Evolutionary conservation across 2,329 filamentous ascomycete genomes (phyloP).

Genomic region (Ophiobolus disseminans): DNA sequence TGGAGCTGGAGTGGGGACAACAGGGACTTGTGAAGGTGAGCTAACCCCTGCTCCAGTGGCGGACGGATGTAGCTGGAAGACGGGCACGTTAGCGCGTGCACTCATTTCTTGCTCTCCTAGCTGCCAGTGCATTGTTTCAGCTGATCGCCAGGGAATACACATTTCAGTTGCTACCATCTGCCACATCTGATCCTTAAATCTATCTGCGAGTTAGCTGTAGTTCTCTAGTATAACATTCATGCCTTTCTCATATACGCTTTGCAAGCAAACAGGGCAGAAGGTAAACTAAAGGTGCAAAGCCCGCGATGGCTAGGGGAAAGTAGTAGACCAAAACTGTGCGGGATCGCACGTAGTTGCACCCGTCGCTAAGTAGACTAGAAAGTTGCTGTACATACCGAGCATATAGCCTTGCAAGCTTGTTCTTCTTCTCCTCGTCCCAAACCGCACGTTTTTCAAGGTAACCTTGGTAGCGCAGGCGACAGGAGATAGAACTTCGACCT

Average conservation of each 20-base stretch:
- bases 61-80: conserved; percentile 67
- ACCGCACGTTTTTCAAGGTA: conserved; percentile 91
- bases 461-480: conserved; percentile 94
- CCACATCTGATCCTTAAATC: conserved; percentile 99
- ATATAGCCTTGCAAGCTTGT: conserved; percentile 92
- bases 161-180: conserved; percentile 94
- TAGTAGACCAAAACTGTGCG: conserved; percentile 14
- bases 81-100: conserved; percentile 83
- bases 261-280: no score
- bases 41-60: conserved; percentile 41
- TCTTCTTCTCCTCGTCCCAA: conserved; percentile 98
- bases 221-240: not conserved
- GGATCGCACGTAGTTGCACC: conserved; percentile 2
- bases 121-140: conserved; percentile 98
- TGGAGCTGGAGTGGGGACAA: conserved; percentile 30
- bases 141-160: conserved; percentile 91
- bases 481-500: conserved; percentile 91
- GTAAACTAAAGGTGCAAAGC: no score
- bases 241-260: conserved; percentile 3
- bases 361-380: no score
- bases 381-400: conserved; percentile 71
- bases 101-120: conserved; percentile 95
- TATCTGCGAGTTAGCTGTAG: conserved; percentile 52
- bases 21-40: conserved; percentile 39
- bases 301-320: conserved; percentile 7